Evolutionary conservation across 768 basidiomycete genomes (phyloP).

Genomic region (Leucogyrophana mollusca): DNA sequence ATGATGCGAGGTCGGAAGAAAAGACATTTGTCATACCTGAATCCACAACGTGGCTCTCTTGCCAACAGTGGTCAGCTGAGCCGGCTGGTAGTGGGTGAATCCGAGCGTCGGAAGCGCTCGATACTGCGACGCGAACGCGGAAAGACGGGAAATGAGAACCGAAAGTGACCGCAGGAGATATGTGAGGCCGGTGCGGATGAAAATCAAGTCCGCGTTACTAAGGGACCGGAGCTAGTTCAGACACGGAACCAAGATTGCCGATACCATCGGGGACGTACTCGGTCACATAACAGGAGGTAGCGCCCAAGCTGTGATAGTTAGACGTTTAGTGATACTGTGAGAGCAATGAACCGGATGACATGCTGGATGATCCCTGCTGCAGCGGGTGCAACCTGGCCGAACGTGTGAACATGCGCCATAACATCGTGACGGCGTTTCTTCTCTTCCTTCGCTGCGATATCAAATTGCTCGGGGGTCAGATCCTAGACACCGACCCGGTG

Average conservation of each 20-base stretch:
- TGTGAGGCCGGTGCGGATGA: constrained; percentile 83
- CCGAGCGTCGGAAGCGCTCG: constrained; percentile 90
- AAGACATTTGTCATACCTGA: constrained; percentile 51
- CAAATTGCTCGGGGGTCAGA: constrained; percentile 87
- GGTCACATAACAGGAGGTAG: constrained; percentile 98
- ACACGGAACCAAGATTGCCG: constrained; percentile 2
- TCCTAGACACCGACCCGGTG: constrained; percentile 47
- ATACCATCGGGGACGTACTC: constrained; percentile 60
- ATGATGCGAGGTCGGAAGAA: not conserved
- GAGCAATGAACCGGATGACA: constrained; percentile 22
- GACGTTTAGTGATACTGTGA: constrained; percentile 11
- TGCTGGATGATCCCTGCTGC: constrained; percentile 97
- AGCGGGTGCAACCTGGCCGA: constrained; percentile 88
- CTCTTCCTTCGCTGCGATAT: constrained; percentile 89
- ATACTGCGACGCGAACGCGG: constrained; percentile 81
- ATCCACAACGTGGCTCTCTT: constrained; percentile 97
- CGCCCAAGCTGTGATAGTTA: constrained; percentile 64
- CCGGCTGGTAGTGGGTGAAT: constrained; percentile 99
- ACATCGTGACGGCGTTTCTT: constrained; percentile 98
- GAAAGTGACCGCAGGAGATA: constrained; percentile 87
- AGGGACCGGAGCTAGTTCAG: constrained; percentile 3
- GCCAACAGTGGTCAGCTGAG: constrained; percentile 96
- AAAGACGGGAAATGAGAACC: constrained; percentile 84
- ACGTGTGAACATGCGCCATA: constrained; percentile 99
- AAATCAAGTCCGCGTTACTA: constrained; percentile 98